Base-by-base conservation (phyloP, 2,329 filamentous ascomycete genomes). In the Aspergillus sp. region DNA sequence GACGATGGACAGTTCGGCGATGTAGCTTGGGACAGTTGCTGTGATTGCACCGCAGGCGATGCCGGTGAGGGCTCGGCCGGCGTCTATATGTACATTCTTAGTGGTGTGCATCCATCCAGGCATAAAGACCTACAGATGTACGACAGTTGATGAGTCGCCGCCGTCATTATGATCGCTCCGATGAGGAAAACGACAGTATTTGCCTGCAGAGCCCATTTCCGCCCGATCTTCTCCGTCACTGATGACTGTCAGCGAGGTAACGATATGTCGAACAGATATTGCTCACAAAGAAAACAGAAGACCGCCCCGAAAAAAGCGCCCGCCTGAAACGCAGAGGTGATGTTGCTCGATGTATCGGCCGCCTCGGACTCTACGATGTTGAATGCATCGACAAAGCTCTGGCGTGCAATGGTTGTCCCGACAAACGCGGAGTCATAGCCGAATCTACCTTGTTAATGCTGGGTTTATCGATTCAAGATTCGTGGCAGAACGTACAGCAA, bases 361-460 rank as follows among this genome's bases (percentile, higher is more conserved):
- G 74, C 69, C n/a, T 79, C 72, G 6, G 68, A 63, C 15, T 71
- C 68, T 11, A 68, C 73, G 63, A 81, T 77, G 8, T 74, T 73
- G 61, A 82, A 82, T 63, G 82, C 82, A 13, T 70, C 65, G 64
- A 79, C 76, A 73, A 86, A 85, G 61, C 77, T 80, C 19, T 75
- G 65, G 28, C 80, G 81, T 3, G 81, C 77, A 58, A 85, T 85
- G 0, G 83, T 85, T 0, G 82, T 84, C 3, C 84, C 84, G 23
- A 85, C 80, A 70, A 85, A 85, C 15, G 83, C 81, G 3, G 79
- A 81, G 64, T 85, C 83, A 66, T 85, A 84, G 15, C 83, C 82
- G 62, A 84, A 84, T 4, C 80, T 81, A 25, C 5, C n/a, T 72
- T 59, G 1, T 68, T 70, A 30, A 54, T 41, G 30, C 6, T 47